Conservation (phyloP, 352 stramenopile genomes). For the Phytophthora quininea region DNA sequence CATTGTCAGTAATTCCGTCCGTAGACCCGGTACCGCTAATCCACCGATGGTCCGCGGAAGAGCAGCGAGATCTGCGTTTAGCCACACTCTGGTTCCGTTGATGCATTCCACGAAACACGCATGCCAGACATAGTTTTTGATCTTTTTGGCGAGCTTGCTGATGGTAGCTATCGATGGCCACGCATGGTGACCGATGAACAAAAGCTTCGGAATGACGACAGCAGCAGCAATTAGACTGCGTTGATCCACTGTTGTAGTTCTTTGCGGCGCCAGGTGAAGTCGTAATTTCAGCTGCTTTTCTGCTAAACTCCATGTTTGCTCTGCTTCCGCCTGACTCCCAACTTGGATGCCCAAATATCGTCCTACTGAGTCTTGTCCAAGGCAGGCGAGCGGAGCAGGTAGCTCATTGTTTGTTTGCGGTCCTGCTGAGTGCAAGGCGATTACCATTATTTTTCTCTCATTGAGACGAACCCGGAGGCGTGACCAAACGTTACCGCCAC, state of each 20-base stretch:
- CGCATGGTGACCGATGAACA: background rate
- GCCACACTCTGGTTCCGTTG: background rate
- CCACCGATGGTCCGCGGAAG: background rate
- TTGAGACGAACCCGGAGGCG: background rate
- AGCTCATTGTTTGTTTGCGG: no score
- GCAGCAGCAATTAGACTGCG: background rate
- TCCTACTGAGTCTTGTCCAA: background rate
- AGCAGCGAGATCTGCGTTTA: background rate
- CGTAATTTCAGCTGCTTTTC: background rate
- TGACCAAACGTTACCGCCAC: background rate
- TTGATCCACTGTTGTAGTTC: background rate
- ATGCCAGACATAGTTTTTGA: background rate
- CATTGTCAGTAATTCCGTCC: background rate
- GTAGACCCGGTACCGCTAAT: background rate
- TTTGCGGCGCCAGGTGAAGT: background rate
- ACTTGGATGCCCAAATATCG: background rate
- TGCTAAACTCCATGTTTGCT: background rate
- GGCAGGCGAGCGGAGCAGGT: background rate
- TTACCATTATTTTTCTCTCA: background rate
- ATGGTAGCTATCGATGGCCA: background rate
- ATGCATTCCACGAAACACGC: background rate
- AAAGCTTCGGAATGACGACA: background rate
- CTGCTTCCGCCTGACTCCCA: background rate
- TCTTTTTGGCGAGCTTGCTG: background rate
- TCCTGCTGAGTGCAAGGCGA: background rate